phyloP scores from a whole-genome alignment of 208 protist genomes.

The Acanthamoeba castellanii region DNA sequence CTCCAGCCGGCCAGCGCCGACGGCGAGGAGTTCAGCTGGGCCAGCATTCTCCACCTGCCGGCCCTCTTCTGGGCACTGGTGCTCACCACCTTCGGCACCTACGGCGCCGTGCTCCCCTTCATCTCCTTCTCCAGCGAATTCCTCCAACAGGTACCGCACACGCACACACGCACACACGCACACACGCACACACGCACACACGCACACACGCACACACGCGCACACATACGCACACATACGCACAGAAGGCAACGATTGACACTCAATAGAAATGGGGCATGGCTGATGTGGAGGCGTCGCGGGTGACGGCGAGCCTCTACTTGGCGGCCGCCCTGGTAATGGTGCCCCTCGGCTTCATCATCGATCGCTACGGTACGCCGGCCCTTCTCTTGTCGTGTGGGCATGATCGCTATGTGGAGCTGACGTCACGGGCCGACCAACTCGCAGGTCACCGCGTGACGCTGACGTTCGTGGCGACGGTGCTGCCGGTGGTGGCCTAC shows the following conservation, averaged over 20 bases:
- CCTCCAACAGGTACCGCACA: neutral
- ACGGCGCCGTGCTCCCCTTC: constrained; percentile 3
- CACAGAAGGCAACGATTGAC: neutral
- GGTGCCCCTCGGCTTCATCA: neutral
- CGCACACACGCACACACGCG: too few relatives aligned
- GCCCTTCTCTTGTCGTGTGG: neutral
- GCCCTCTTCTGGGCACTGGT: constrained; percentile 5
- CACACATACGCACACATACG: neutral
- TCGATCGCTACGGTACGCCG: neutral
- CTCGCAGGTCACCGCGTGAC: neutral
- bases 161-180: neutral
- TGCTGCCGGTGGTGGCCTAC: neutral
- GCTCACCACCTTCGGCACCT: neutral
- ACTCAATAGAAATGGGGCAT: neutral
- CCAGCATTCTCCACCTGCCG: neutral
- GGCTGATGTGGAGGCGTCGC: neutral
- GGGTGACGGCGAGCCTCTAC: neutral
- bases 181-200: too few relatives aligned
- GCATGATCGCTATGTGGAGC: too few relatives aligned
- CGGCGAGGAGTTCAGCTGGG: neutral
- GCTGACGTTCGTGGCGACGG: neutral
- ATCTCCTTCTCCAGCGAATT: constrained; percentile 47
- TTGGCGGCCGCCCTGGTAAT: neutral
- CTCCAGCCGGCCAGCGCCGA: neutral
- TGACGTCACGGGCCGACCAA: neutral